A percentile compares a stretch with the other conserved stretches of the same genome.
phyloP scores from a whole-genome alignment of 2,329 filamentous ascomycete genomes.

The Fonsecaea monophora region DNA sequence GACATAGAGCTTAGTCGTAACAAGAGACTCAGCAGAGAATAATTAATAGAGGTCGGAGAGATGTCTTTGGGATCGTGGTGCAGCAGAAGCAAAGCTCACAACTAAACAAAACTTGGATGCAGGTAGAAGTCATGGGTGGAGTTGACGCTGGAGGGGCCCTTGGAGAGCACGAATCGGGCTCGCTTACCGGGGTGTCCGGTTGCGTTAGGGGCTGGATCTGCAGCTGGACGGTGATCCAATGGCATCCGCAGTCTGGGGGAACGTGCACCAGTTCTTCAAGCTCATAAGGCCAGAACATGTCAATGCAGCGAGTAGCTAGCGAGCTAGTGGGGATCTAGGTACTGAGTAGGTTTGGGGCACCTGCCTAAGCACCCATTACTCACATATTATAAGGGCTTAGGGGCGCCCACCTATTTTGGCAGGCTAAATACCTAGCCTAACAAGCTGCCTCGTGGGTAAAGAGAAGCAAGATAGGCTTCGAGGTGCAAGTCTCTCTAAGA shows the following conservation, averaged over 20 bases:
- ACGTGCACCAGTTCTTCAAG: neutral
- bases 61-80: neutral
- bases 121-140: conserved; percentile 4
- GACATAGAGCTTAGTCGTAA: neutral
- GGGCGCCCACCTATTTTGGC: neutral
- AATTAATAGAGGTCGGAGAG: neutral
- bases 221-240: neutral
- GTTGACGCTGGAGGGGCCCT: neutral
- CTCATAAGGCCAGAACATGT: neutral
- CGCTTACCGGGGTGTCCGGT: neutral
- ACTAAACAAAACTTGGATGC: conserved; percentile 2
- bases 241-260: neutral
- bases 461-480: neutral
- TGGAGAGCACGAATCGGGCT: neutral
- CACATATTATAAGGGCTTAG: neutral
- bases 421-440: neutral
- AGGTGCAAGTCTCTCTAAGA: neutral
- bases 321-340: neutral
- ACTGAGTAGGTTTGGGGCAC: too few species aligned
- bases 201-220: neutral
- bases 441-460: neutral
- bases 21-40: conserved; percentile 1
- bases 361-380: neutral
- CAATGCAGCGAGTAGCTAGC: neutral
- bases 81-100: conserved; percentile 7